Evolutionary conservation across 352 stramenopile species (phyloP).

Genomic region (Blastocystis sp.): DNA sequence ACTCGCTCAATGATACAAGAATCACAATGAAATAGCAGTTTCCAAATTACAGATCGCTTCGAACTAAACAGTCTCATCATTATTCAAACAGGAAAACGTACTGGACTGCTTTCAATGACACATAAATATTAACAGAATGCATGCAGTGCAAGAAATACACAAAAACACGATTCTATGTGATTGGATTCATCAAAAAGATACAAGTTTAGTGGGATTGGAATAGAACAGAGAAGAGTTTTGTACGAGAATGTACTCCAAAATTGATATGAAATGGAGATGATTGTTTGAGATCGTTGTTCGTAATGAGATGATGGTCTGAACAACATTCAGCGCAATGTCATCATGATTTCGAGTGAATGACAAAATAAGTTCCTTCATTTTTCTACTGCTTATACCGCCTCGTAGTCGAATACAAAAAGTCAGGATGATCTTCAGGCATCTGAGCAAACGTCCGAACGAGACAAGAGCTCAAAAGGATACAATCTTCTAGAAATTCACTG

Average conservation of each 20-base stretch:
- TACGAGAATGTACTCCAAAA: background rate
- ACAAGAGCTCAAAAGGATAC: background rate
- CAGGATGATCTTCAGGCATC: constrained; percentile 23
- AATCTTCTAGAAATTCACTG: background rate
- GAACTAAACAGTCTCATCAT: background rate
- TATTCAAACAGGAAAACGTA: background rate
- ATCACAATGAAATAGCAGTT: constrained; percentile 17
- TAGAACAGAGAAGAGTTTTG: background rate
- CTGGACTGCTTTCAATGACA: constrained; percentile 25
- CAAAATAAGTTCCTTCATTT: constrained; percentile 10
- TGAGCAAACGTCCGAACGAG: constrained; percentile 8
- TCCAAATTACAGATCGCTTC: background rate
- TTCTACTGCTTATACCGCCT: background rate
- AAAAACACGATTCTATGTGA: background rate
- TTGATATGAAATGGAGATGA: background rate
- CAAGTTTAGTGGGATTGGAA: background rate
- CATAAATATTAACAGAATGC: constrained; percentile 45
- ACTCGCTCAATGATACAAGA: background rate
- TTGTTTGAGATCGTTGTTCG: background rate
- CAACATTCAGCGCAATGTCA: background rate
- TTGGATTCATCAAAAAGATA: background rate
- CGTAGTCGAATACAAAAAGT: background rate
- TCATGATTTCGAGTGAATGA: background rate
- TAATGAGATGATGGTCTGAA: background rate
- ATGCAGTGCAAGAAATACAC: background rate